A percentile compares a stretch with the other conserved stretches of the same genome.
Conservation (phyloP, 305 asterid genomes). For the Fraxinus greggii region DNA sequence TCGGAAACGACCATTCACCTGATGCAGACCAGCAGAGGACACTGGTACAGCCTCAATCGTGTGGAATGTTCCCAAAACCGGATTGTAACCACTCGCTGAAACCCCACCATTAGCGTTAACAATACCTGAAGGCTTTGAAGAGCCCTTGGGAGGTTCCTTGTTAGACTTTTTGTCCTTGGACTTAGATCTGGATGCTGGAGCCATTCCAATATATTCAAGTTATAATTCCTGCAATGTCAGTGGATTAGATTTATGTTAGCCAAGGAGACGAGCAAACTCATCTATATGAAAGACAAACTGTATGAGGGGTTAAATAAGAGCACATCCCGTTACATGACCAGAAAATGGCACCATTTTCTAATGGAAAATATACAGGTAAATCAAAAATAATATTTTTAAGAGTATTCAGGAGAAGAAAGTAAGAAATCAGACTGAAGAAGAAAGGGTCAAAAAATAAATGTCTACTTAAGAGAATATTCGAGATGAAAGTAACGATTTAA, state of each 20-base stretch:
- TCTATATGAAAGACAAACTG: neutral
- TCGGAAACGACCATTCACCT: conserved; percentile 60
- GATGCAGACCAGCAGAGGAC: conserved; percentile 16
- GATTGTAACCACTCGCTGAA: neutral
- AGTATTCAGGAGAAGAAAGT: neutral
- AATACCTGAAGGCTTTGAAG: neutral
- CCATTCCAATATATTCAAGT: conserved; percentile 21
- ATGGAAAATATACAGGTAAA: neutral
- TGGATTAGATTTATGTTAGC: conserved; percentile 26
- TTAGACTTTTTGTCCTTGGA: neutral
- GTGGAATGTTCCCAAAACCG: neutral
- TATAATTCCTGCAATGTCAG: conserved; percentile 31
- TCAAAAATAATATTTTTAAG: neutral
- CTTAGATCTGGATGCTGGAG: neutral
- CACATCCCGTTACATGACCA: neutral
- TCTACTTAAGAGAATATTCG: neutral
- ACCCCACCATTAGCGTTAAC: neutral
- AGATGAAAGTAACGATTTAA: neutral
- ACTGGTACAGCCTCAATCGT: neutral
- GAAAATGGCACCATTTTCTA: neutral
- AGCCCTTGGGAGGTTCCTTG: neutral
- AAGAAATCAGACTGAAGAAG: neutral
- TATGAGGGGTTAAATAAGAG: neutral
- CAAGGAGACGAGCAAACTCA: conserved; percentile 5
- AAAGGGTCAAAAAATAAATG: neutral